Evolutionary conservation across 441 rosid species (phyloP), one percentile per base, ranked within the genome.

Genomic region (Pelargonium australe): DNA sequence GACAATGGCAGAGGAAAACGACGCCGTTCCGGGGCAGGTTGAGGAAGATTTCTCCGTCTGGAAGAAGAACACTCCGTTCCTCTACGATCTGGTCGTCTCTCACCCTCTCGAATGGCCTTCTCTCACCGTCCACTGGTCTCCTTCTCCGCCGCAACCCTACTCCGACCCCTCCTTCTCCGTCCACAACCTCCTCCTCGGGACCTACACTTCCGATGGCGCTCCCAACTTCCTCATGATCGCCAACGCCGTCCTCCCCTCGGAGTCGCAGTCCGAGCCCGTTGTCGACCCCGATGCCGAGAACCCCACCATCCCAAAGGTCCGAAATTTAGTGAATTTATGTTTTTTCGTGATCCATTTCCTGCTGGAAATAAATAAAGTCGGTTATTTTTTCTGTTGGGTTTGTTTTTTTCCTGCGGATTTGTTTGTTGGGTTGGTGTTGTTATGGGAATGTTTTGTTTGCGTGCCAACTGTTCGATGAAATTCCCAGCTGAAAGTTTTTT

Each of bases 51-150:
- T 87, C 89, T 34, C 81, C 0, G 85, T 89, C 11, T 94, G 96
- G 97, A 91, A 89, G 78, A 94, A 85, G 88, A 94, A 89, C 86
- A 85, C 94, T 19, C 94, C 93, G 0, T 84, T 91, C 64, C 86
- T 94, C 67, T 91, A 94, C 72, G 98, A 94, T 66, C 84, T 94
- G 40, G 83, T 94, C 69, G 81, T 94, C 53, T 88, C 95, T 62
- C 93, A 88, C 72, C 89, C 96, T 14, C 86, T 74, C 13, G 96
- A 85, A 71, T 89, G 87, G 93, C 93, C 85, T 1, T 92, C 85
- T 63, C 95, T 91, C 16, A 88, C 96, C 65, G 94, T 94, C 72
- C 89, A 94, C 16, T 94, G 98, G 98, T 82, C 90, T 9, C 97
- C 97, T 0, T 71, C 85, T 0, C 20, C 71, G 7, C 80, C 90